Evolutionary conservation across 169 alveolate genomes (phyloP), one percentile per base, ranked within the genome.

Genomic region (Plasmodium chabaudi): DNA sequence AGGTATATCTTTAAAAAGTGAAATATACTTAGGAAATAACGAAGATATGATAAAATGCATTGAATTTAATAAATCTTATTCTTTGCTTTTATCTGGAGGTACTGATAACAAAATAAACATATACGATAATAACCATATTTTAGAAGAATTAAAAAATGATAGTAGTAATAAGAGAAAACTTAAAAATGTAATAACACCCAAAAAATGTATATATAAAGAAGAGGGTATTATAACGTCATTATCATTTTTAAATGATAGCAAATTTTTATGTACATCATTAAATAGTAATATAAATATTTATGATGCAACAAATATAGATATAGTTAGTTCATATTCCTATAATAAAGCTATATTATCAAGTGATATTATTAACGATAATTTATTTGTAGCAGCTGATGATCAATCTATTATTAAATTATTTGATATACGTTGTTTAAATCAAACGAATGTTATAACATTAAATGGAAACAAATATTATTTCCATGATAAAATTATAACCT

Each of bases 81-180:
- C 90, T 4, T 42, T 55, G 21, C 23, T 82, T 17, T 17, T 82
- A 55, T 67, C 73, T 68, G 90, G 73, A 39, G 90, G 90, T 42
- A 34, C 53, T 55, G 90, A 82, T 82, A 82, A 82, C n/a, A 82
- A 82, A 82, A 68, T 82, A 67, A 82, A 82, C 44, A 69, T 82
- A 60, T 82, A 67, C 65, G 90, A 82, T 39, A 82, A 82, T 82
- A 60, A 65, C 10, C 12, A 82, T 65, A 67, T 82, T 55, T 67
- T 82, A 64, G 55, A 55, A 69, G 51, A 67, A 9, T 42, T 10
- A 44, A 67, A 53, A 39, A 65, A 23, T 42, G 55, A 77, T 47
- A 53, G 44, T 49, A 82, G 23, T 21, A 67, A 55, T 51, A 82
- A 82, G 60, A 42, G 82, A 82, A 82, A 82, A 67, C 51, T 44